Base-by-base conservation (phyloP, 352 stramenopile species). In the Globisporangium paddicum region DNA sequence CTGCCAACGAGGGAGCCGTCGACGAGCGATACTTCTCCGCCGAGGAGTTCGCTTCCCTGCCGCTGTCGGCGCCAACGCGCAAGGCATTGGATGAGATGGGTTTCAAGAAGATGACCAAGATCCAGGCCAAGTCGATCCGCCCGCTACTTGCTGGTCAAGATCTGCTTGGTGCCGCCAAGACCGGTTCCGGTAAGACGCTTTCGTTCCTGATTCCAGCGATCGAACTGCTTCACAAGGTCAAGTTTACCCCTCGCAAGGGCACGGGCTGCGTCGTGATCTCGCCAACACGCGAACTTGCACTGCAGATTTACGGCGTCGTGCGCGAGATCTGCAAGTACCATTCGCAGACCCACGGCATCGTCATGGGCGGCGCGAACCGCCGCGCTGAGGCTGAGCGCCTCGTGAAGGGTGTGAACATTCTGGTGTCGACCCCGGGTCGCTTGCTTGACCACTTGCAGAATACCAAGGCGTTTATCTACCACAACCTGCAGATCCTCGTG, bases 261-360 rank as follows among this genome's bases (percentile, higher is more conserved):
- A 99, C 96, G 32, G 97, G 96, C 35, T 98, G 93, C 61, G 96
- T 99, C 56, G 89, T 99, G 30, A 99, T 99, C 64, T 97, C 93
- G 30, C 97, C 97, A 16, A 99, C 97, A 28, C 79, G 97, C 25
- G 97, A 99, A 72, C 77, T 99, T 62, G 96, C 96, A 49, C 88
- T 99, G 64, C 97, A 99, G 74, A 99, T 98, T 69, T 99, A 99
- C 77, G 96, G 96, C 25, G 97, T 99, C 6, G 89, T 98, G 48
- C 93, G 96, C 42, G 96, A 99, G 64, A 86, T 98, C 60, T 89
- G 96, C 55, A 95, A 98, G 57, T 90, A 98, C 63, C 89, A 98
- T 71, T 89, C 76, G 61, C 92, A 98, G 67, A 99, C 95, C 2
- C 96, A 99, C 75, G 96, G 96, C 60, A 91, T 99, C 18, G 90